These are phyloP conservation scores for Sphenostylis stenocarpa DNA, from an alignment of 306 rosid species.

Conservation along the genomic window DNA sequence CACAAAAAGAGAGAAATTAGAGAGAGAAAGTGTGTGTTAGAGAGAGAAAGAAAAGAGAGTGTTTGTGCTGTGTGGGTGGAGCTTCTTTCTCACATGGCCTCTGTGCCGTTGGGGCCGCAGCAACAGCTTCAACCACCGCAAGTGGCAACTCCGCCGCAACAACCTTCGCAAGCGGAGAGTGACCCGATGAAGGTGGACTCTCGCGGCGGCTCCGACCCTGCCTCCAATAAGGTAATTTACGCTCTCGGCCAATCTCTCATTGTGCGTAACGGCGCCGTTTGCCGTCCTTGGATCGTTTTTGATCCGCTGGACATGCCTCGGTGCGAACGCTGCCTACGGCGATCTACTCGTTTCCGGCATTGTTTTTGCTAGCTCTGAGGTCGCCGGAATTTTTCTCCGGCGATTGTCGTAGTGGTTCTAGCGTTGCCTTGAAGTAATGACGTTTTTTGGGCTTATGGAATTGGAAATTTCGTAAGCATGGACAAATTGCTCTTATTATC, in stretches of 20 bases:
- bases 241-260: slow-evolving; percentile 6
- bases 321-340: slow-evolving; percentile 35
- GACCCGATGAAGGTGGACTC: slow-evolving; percentile 42
- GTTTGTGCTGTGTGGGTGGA: slow-evolving; percentile 6
- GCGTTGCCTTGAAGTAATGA: not conserved
- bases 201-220: slow-evolving; percentile 59
- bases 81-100: slow-evolving; percentile 61
- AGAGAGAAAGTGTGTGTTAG: not conserved
- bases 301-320: slow-evolving; percentile 47
- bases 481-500: not conserved
- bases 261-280: slow-evolving; percentile 4
- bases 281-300: slow-evolving; percentile 43
- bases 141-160: slow-evolving; percentile 39
- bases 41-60: slow-evolving; percentile 14
- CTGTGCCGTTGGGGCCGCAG: slow-evolving; percentile 73
- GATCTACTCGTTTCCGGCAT: slow-evolving; percentile 51
- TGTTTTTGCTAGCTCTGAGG: slow-evolving; percentile 23
- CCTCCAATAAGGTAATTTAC: slow-evolving; percentile 65
- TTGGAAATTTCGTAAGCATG: not conserved
- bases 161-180: slow-evolving; percentile 41
- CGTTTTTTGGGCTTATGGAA: not conserved
- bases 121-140: slow-evolving; percentile 56
- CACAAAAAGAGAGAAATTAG: not conserved
- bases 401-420: slow-evolving; percentile 26
- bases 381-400: slow-evolving; percentile 41